A percentile compares a stretch with the other conserved stretches of the same genome.
Evolutionary conservation across 169 alveolate species (phyloP).

Genomic region (Cyclospora cayetanensis): DNA sequence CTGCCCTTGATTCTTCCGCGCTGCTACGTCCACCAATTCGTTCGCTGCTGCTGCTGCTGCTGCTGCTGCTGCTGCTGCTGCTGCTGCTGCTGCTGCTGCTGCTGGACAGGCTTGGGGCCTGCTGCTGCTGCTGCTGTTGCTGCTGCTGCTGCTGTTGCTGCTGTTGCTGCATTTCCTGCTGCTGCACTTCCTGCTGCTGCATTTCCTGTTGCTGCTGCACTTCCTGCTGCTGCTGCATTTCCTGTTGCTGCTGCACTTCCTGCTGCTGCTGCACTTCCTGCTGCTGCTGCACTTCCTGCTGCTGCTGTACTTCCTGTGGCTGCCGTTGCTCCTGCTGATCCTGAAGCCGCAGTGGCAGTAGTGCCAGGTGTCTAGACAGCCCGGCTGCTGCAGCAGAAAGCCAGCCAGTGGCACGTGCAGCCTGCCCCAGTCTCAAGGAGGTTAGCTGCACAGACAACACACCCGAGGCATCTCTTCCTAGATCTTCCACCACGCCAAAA

Average conservation of each 20-base stretch:
- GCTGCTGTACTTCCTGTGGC: background rate
- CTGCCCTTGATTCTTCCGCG: no score
- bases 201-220: background rate
- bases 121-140: background rate
- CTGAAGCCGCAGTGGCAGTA: background rate
- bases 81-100: conserved; percentile 1
- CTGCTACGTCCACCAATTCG: no score
- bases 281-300: background rate
- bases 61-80: conserved; percentile 8
- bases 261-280: background rate
- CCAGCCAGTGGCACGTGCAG: background rate
- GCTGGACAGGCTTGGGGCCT: no score
- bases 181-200: background rate
- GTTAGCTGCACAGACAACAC: background rate
- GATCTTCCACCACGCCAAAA: no score
- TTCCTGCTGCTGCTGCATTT: background rate
- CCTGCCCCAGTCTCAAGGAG: background rate
- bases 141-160: background rate
- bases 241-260: background rate
- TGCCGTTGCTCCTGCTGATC: conserved; percentile 3
- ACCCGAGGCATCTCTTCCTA: no score
- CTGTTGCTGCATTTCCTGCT: conserved; percentile 20
- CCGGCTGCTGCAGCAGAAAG: conserved; percentile 19
- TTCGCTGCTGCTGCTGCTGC: conserved; percentile 30
- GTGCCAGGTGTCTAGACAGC: background rate